phyloP scores from a whole-genome alignment of 305 asterid species.

The Fraxinus velutina region DNA sequence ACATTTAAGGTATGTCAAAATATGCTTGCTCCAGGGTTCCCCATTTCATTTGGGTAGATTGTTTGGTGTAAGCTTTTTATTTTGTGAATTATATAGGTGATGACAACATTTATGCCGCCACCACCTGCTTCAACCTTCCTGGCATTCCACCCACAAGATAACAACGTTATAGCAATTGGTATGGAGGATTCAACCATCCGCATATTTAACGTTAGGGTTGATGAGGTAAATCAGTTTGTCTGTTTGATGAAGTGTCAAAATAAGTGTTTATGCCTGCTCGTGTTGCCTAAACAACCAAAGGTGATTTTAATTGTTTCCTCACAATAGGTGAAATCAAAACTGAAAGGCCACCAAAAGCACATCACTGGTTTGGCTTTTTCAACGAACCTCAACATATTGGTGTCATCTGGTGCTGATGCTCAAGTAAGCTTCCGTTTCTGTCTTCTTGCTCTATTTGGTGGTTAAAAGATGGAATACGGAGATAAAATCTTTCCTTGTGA shows the following conservation, averaged over 20 bases:
- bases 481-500: not conserved
- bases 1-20: constrained; percentile 57
- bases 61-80: not conserved
- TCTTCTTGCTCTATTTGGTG: not conserved
- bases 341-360: constrained; percentile 85
- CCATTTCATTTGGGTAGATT: not conserved
- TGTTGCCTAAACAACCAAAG: constrained; percentile 7
- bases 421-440: constrained; percentile 44
- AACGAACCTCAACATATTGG: constrained; percentile 63
- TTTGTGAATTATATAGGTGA: constrained; percentile 38
- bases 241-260: not conserved
- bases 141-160: constrained; percentile 84
- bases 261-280: not conserved
- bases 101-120: constrained; percentile 91
- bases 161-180: constrained; percentile 76
- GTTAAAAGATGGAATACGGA: not conserved
- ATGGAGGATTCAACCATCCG: constrained; percentile 85
- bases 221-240: constrained; percentile 41
- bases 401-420: constrained; percentile 85
- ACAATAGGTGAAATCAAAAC: constrained; percentile 63
- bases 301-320: constrained; percentile 14
- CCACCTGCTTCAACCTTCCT: constrained; percentile 78
- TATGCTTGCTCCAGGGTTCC: constrained; percentile 1
- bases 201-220: constrained; percentile 69
- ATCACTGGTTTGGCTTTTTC: constrained; percentile 80